phyloP scores from a whole-genome alignment of 371 early-diverging fungal genomes.

The Mortierella sp. region DNA sequence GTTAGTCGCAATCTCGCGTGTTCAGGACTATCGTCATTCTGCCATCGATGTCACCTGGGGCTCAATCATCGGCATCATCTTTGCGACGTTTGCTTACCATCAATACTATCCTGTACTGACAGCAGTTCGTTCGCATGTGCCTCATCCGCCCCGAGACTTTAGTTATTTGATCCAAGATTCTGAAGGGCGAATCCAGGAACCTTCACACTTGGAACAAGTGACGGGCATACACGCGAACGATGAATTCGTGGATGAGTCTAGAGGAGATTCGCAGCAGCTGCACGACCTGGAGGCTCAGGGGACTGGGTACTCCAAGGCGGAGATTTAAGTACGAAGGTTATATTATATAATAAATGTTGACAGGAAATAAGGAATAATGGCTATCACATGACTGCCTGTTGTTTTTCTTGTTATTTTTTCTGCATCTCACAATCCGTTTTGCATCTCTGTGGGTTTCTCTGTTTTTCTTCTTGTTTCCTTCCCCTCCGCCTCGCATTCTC shows the following conservation, averaged over 20 bases:
- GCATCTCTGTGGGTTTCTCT: too few species aligned
- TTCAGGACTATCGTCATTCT: conserved; percentile 79
- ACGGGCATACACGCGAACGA: conserved; percentile 34
- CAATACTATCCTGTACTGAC: conserved; percentile 69
- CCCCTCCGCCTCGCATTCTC: conserved; percentile 6
- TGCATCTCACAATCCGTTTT: too few species aligned
- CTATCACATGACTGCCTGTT: too few species aligned
- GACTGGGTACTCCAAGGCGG: neutral
- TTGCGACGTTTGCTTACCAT: conserved; percentile 71
- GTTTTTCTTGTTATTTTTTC: too few species aligned
- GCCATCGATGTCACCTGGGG: conserved; percentile 79
- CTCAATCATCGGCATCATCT: conserved; percentile 61
- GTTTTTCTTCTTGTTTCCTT: conserved; percentile 3
- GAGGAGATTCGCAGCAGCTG: neutral
- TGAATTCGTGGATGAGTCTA: conserved; percentile 22
- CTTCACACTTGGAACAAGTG: conserved; percentile 17
- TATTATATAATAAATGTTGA: too few species aligned
- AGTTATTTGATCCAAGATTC: conserved; percentile 9
- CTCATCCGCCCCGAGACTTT: conserved; percentile 45
- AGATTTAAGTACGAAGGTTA: too few species aligned
- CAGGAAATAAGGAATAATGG: too few species aligned
- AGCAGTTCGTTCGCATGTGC: conserved; percentile 18
- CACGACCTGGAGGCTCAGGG: neutral
- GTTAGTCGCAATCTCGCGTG: conserved; percentile 74
- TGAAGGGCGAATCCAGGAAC: conserved; percentile 5